Percentiles rank a stretch among this genome's conserved stretches.
These are phyloP conservation scores for Monosporascus sp. DNA, from an alignment of 2,329 filamentous ascomycete genomes.

Conservation along the genomic window DNA sequence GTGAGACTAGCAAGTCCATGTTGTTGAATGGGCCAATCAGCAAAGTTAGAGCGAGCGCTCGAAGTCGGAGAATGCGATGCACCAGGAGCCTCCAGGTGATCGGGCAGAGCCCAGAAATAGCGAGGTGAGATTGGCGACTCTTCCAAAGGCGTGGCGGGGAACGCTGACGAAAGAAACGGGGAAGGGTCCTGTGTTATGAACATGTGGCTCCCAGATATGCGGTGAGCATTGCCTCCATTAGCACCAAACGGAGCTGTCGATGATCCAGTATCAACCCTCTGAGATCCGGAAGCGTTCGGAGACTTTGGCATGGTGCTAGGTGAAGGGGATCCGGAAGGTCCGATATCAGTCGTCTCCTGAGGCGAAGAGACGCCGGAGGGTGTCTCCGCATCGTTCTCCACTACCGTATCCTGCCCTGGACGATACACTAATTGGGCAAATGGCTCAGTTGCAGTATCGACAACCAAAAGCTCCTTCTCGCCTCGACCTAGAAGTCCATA, in stretches of 20 bases:
- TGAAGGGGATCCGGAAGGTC: background rate
- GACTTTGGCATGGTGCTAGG: background rate
- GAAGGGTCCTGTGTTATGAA: background rate
- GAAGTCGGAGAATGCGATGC: background rate
- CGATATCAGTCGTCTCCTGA: background rate
- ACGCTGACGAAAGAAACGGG: background rate
- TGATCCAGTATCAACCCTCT: background rate
- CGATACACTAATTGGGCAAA: too few species aligned
- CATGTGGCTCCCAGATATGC: background rate
- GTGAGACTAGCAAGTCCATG: background rate
- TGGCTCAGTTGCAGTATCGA: slow-evolving; percentile 46
- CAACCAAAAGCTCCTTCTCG: slow-evolving; percentile 61
- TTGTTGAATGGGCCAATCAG: background rate
- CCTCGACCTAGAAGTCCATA: slow-evolving; percentile 68
- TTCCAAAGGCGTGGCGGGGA: background rate
- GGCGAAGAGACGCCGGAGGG: background rate
- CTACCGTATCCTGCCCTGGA: background rate
- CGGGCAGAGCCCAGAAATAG: background rate
- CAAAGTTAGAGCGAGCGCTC: background rate
- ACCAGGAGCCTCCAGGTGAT: background rate
- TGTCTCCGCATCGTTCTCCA: background rate
- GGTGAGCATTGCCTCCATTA: background rate
- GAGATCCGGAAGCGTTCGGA: background rate
- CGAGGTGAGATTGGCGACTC: background rate
- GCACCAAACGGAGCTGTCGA: background rate